Base-by-base conservation (phyloP, 2,329 filamentous ascomycete species). In the Alternaria hordeiaustralica region DNA sequence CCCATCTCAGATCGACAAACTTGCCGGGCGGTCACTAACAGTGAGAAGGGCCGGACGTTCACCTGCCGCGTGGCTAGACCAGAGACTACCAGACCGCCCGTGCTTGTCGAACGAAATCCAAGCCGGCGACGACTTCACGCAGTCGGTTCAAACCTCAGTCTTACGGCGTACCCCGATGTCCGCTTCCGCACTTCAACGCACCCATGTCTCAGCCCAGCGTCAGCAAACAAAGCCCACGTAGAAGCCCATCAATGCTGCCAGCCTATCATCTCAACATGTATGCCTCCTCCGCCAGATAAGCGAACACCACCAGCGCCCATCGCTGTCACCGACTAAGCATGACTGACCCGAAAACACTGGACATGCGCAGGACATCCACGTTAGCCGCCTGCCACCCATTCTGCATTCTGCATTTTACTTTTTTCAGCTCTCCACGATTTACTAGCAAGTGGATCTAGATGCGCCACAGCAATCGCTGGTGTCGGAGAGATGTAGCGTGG, bases 381-480 rank as follows among this genome's bases (percentile, higher is more conserved):
- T 43, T 45, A 46, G 54, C 25, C 54, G 18, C 54, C 36, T 41
- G 23, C 53, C 18, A 13, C 36, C 36, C 36, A 41, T 41, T 41
- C n/a, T 41, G 53, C 53, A 21, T 56, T 28, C 33, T 41, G 53
- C 53, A 21, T 56, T 28, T 33, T 30, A 50, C 28, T 25, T 28
- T 28, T 45, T 56, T 46, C 54, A 56, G 54, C 54, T 56, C 54
- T 56, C 54, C 54, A 56, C 54, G 54, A 26, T 56, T 46, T 23
- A 13, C 49, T 51, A 51, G 18, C 20, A 18, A 36, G 49, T 36
- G 49, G 49, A 36, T 51, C 49, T 51, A 36, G 49, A 51, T 9
- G 49, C 49, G 49, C 49, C 49, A 51, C 28, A 23, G 28, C 20
- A 36, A 26, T 20, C 33, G 49, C 36, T 41, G 36, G 36, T 41